Percentiles rank a stretch among this genome's conserved stretches.
These are phyloP conservation scores for Rhamnella rubrinervis DNA, from an alignment of 331 rosid species.

Conservation along the genomic window DNA sequence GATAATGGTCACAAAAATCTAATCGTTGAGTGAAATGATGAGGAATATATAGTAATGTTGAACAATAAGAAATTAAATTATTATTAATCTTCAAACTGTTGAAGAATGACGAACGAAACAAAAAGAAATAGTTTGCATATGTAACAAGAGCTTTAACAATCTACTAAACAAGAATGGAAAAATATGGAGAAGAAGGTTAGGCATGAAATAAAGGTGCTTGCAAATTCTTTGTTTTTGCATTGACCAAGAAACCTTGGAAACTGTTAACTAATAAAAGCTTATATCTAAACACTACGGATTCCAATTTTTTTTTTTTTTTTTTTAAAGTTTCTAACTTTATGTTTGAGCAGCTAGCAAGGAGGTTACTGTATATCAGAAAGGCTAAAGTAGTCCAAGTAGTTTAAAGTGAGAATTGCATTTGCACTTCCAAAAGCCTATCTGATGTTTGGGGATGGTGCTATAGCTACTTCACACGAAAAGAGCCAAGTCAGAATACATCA, in stretches of 20 bases:
- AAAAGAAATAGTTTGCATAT: not conserved
- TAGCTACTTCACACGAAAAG: not conserved
- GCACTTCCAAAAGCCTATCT: too few species aligned
- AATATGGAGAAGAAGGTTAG: slow-evolving; percentile 24
- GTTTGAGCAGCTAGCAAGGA: too few species aligned
- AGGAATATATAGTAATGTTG: too few species aligned
- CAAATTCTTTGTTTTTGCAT: slow-evolving; percentile 38
- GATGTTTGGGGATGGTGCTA: too few species aligned
- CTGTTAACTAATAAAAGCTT: slow-evolving; percentile 11
- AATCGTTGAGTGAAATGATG: too few species aligned
- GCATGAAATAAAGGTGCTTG: slow-evolving; percentile 35
- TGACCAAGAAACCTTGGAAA: slow-evolving; percentile 30
- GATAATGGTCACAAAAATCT: too few species aligned
- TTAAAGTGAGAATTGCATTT: not conserved
- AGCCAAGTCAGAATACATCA: not conserved
- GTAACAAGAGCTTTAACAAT: slow-evolving; percentile 11
- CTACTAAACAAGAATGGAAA: slow-evolving; percentile 15
- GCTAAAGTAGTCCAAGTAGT: slow-evolving; percentile 1
- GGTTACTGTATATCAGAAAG: not conserved
- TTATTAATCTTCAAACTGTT: not conserved
- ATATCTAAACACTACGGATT: slow-evolving; percentile 26
- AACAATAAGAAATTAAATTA: too few species aligned
- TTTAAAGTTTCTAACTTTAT: not conserved
- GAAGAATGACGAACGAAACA: not conserved
- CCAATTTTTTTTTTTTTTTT: slow-evolving; percentile 25